A percentile compares a stretch with the other conserved stretches of the same genome.
Conservation (phyloP, 2,329 filamentous ascomycete genomes). For the Claviceps africana region DNA sequence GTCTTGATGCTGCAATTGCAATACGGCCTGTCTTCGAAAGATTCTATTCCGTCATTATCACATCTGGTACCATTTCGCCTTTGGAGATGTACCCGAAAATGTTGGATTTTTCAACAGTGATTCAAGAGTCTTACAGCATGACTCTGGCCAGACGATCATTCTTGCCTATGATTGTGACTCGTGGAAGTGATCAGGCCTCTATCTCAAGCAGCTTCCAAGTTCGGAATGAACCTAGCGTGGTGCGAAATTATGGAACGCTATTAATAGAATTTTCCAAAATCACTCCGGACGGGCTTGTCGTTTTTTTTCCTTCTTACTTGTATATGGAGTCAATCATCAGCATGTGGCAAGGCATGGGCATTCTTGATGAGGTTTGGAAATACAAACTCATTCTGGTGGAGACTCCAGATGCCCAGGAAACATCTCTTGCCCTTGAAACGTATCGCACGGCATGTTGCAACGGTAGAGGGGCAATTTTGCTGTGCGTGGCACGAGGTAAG, state of each 20-base stretch:
- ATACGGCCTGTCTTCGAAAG: slow-evolving; percentile 96
- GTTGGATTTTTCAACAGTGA: slow-evolving; percentile 81
- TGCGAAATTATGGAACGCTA: slow-evolving; percentile 88
- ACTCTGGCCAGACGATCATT: slow-evolving; percentile 90
- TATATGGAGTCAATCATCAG: slow-evolving; percentile 99
- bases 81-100: slow-evolving; percentile 99
- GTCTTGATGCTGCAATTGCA: slow-evolving; percentile 90
- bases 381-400: slow-evolving; percentile 97
- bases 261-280: slow-evolving; percentile 91
- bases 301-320: slow-evolving; percentile 96
- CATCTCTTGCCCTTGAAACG: slow-evolving; percentile 84
- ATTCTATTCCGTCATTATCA: slow-evolving; percentile 97
- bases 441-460: slow-evolving; percentile 97
- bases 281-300: slow-evolving; percentile 94
- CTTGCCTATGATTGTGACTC: slow-evolving; percentile 91
- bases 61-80: slow-evolving; percentile 90
- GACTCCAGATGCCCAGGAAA: slow-evolving; percentile 94
- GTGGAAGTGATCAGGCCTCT: slow-evolving; percentile 84
- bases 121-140: slow-evolving; percentile 96
- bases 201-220: slow-evolving; percentile 92
- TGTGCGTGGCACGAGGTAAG: slow-evolving; percentile 93
- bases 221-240: slow-evolving; percentile 89
- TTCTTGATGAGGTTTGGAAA: slow-evolving; percentile 95
- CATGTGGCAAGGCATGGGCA: slow-evolving; percentile 99
- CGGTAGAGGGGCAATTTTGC: slow-evolving; percentile 78